Conservation (phyloP, 495 filamentous ascomycete genomes). For the Aspergillus diversus region DNA sequence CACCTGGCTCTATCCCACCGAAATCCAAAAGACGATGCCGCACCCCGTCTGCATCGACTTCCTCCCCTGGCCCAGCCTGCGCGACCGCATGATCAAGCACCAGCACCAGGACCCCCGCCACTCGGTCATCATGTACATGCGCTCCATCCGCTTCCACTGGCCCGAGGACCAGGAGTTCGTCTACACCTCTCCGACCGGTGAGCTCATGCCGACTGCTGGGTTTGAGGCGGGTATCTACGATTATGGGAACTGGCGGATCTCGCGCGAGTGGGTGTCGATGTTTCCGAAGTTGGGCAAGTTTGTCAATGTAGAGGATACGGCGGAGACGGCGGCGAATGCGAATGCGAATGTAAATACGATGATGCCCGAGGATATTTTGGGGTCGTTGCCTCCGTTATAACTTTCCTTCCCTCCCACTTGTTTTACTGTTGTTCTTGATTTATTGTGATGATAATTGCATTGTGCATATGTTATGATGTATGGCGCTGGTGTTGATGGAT, state of each 20-base stretch:
- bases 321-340: not conserved
- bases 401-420: not conserved
- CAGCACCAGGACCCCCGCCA: slow-evolving; percentile 14
- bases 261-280: slow-evolving; percentile 14
- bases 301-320: slow-evolving; percentile 12
- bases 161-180: slow-evolving; percentile 20
- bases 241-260: slow-evolving; percentile 19
- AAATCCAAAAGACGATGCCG: slow-evolving; percentile 19
- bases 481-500: no score
- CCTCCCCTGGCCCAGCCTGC: slow-evolving; percentile 19
- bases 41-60: slow-evolving; percentile 23
- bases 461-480: no score
- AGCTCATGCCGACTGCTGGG: slow-evolving; percentile 15
- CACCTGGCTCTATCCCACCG: slow-evolving; percentile 19
- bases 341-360: not conserved
- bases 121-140: slow-evolving; percentile 20
- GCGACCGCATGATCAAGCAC: slow-evolving; percentile 14
- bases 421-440: not conserved
- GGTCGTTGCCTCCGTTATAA: slow-evolving; percentile 1
- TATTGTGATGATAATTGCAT: not conserved
- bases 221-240: slow-evolving; percentile 13
- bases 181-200: slow-evolving; percentile 12
- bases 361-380: slow-evolving; percentile 4
- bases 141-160: slow-evolving; percentile 18
- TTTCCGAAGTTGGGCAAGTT: slow-evolving; percentile 13